Conservation (phyloP, 352 stramenopile genomes). For the Phytophthora palmivora region DNA sequence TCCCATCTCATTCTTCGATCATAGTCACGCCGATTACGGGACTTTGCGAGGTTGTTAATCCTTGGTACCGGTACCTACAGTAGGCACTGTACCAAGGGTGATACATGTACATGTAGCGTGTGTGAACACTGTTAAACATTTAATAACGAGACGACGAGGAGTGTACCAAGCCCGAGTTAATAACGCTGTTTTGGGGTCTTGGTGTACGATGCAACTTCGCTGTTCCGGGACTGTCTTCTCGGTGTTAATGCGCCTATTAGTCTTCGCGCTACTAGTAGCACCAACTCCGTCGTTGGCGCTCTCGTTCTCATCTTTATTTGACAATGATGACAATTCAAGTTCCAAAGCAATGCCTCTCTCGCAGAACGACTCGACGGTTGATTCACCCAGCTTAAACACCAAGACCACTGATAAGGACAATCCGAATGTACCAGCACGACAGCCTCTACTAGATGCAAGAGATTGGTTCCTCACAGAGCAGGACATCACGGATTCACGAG, state of each 20-base stretch:
- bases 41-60: too few relatives aligned
- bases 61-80: too few relatives aligned
- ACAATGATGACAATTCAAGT: neutral
- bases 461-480: constrained; percentile 59
- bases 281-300: neutral
- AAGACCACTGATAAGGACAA: constrained; percentile 13
- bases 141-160: too few relatives aligned
- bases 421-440: constrained; percentile 31
- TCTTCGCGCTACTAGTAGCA: neutral
- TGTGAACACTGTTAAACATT: too few relatives aligned
- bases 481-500: constrained; percentile 52
- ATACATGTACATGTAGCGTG: too few relatives aligned
- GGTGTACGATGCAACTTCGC: neutral
- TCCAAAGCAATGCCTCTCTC: neutral
- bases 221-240: neutral
- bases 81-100: too few relatives aligned
- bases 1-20: too few relatives aligned
- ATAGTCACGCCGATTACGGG: too few relatives aligned
- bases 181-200: neutral
- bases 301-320: constrained; percentile 11
- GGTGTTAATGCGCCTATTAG: neutral
- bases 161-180: too few relatives aligned
- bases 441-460: constrained; percentile 46
- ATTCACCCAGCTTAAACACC: too few relatives aligned
- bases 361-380: neutral